Percentiles rank a stretch among this genome's conserved stretches.
phyloP scores from a whole-genome alignment of 257 asterid species.

The Solanum peruvianum region DNA sequence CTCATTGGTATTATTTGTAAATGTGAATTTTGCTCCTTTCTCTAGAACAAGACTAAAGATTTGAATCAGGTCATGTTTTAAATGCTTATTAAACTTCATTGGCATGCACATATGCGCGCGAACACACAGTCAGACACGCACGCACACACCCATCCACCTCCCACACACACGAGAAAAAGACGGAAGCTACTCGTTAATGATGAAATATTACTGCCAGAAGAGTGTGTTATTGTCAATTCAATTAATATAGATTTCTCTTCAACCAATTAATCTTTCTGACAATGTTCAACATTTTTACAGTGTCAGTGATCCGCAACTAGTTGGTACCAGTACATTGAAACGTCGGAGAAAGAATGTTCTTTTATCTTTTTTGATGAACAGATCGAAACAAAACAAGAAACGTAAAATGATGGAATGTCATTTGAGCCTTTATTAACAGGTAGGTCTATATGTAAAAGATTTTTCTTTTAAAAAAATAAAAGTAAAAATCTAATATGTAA shows the following conservation, averaged over 20 bases:
- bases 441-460: slow-evolving; percentile 1
- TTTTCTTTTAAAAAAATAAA: too few relatives aligned
- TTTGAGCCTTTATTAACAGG: slow-evolving; percentile 46
- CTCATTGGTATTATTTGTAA: too few relatives aligned
- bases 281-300: slow-evolving; percentile 16
- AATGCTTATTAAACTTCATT: too few relatives aligned
- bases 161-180: slow-evolving; percentile 18
- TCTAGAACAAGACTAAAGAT: too few relatives aligned
- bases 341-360: not conserved
- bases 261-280: not conserved
- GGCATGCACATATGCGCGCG: not conserved
- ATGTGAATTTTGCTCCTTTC: too few relatives aligned
- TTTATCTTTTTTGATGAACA: not conserved
- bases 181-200: slow-evolving; percentile 33
- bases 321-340: not conserved
- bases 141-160: too few relatives aligned
- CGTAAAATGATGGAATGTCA: slow-evolving; percentile 27
- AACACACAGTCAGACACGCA: not conserved
- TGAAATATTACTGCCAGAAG: slow-evolving; percentile 30
- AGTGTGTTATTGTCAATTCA: slow-evolving; percentile 14
- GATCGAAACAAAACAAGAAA: slow-evolving; percentile 34
- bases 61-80: too few relatives aligned
- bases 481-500: too few relatives aligned
- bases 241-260: not conserved
- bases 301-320: slow-evolving; percentile 15